Evolutionary conservation across 768 basidiomycete species (phyloP).

Genomic region (Trametes gibbosa): DNA sequence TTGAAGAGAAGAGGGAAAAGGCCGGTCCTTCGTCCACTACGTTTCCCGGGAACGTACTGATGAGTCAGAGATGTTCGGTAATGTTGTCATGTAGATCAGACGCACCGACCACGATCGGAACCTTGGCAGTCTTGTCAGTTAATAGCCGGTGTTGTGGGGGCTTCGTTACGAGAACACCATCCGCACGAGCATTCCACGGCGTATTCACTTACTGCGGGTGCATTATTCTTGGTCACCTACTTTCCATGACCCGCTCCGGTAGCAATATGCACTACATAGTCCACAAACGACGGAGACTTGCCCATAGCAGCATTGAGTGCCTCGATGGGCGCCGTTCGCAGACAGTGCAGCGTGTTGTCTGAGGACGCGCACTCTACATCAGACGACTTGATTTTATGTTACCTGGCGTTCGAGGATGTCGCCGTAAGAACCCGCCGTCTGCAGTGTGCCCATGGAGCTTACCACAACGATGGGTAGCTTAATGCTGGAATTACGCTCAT

Average conservation of each 20-base stretch:
- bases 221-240: not conserved
- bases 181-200: slow-evolving; percentile 18
- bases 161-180: slow-evolving; percentile 20
- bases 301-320: slow-evolving; percentile 12
- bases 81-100: not conserved
- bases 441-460: not conserved
- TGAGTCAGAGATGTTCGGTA: not conserved
- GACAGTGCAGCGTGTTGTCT: slow-evolving; percentile 18
- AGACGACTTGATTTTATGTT: slow-evolving; percentile 11
- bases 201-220: not conserved
- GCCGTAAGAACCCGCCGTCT: not conserved
- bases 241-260: not conserved
- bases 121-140: slow-evolving; percentile 10
- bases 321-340: slow-evolving; percentile 12
- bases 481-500: not conserved
- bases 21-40: slow-evolving; percentile 22
- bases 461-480: slow-evolving; percentile 25
- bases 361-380: slow-evolving; percentile 11
- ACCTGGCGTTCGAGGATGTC: slow-evolving; percentile 7
- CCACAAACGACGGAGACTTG: slow-evolving; percentile 8
- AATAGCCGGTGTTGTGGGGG: slow-evolving; percentile 6
- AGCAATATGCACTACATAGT: not conserved
- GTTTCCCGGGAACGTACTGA: not conserved
- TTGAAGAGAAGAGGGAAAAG: slow-evolving; percentile 13
- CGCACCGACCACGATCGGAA: slow-evolving; percentile 22